Conservation (phyloP, 2,329 filamentous ascomycete species). For the Penicillium sp. region DNA sequence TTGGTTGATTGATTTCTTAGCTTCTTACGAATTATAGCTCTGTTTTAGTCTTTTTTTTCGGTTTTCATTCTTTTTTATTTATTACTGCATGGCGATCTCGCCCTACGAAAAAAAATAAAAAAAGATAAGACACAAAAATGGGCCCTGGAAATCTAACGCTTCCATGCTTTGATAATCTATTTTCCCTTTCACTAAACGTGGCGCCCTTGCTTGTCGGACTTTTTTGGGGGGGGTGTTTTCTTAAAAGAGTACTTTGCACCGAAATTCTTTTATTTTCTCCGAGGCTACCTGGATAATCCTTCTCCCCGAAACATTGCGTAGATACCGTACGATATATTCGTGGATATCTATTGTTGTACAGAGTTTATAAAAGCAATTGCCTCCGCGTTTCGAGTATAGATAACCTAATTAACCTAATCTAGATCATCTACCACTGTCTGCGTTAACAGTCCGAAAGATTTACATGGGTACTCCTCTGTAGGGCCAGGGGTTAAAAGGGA, state of each 20-base stretch:
- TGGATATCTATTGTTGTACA: too few species aligned
- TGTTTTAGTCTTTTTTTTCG: neutral
- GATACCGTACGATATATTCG: neutral
- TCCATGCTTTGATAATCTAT: neutral
- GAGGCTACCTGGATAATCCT: neutral
- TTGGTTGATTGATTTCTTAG: slow-evolving; percentile 2
- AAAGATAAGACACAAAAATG: slow-evolving; percentile 1
- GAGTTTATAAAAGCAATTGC: neutral
- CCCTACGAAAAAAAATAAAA: slow-evolving; percentile 2
- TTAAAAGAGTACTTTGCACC: slow-evolving; percentile 10
- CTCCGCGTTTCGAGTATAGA: neutral
- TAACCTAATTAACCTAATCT: neutral
- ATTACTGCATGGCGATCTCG: slow-evolving; percentile 8
- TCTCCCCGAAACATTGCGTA: neutral
- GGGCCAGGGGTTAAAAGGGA: neutral
- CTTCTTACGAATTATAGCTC: neutral
- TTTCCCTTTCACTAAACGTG: neutral
- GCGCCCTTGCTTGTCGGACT: neutral
- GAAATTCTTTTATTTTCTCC: neutral
- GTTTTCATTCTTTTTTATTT: neutral
- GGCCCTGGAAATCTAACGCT: slow-evolving; percentile 7
- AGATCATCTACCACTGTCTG: neutral
- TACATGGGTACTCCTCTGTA: neutral
- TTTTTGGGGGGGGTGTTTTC: neutral
- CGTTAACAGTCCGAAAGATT: neutral